Percentiles rank a stretch among this genome's conserved stretches.
Conservation (phyloP, 139 green algal species). For the Chlamydomonas sp. region DNA sequence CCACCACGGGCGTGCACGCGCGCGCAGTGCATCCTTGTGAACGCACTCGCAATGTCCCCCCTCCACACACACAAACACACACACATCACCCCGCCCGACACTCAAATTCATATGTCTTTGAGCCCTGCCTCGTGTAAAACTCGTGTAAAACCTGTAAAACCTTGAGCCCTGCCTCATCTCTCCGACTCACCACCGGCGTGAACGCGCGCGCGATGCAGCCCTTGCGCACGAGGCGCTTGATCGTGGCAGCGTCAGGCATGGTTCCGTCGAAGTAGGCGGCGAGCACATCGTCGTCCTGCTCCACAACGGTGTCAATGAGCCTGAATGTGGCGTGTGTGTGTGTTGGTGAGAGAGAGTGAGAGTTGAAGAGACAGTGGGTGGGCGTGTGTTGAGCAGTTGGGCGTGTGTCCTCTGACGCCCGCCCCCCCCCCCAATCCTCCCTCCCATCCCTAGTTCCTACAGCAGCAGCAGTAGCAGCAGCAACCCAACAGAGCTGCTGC, state of each 20-base stretch:
- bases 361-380: not conserved
- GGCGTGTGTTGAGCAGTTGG: not conserved
- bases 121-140: too few relatives aligned
- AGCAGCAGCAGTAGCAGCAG: too few relatives aligned
- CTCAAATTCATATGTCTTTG: too few relatives aligned
- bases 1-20: constrained; percentile 85
- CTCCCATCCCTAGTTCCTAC: too few relatives aligned
- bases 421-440: too few relatives aligned
- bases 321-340: not conserved
- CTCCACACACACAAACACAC: too few relatives aligned
- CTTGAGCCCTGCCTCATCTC: too few relatives aligned
- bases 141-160: too few relatives aligned
- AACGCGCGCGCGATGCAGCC: constrained; percentile 78
- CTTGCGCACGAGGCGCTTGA: constrained; percentile 85
- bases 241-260: constrained; percentile 72
- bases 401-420: too few relatives aligned
- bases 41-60: too few relatives aligned
- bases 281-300: constrained; percentile 56
- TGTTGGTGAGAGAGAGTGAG: not conserved
- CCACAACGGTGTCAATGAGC: not conserved
- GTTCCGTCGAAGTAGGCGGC: constrained; percentile 80
- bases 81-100: too few relatives aligned
- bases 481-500: too few relatives aligned
- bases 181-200: constrained; percentile 88
- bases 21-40: constrained; percentile 76